These are phyloP conservation scores for Euphorbia neoarborescens DNA, from an alignment of 441 rosid species.

Conservation along the genomic window DNA sequence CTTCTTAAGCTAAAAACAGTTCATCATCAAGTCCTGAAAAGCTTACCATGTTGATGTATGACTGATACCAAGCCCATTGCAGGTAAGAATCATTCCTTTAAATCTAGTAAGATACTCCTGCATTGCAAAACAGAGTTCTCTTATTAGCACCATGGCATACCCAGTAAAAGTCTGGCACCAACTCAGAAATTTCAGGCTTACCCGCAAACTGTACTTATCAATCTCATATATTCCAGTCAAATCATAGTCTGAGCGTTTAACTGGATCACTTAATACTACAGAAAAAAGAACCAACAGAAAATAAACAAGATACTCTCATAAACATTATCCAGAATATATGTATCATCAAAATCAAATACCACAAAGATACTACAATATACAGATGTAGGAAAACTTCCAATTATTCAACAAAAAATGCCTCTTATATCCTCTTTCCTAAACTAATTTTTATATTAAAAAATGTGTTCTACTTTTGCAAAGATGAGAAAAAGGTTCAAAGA, in stretches of 20 bases:
- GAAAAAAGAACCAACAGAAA: constrained; percentile 9
- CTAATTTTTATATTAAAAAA: not conserved
- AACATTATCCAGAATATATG: not conserved
- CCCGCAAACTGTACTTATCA: constrained; percentile 65
- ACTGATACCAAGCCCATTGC: constrained; percentile 74
- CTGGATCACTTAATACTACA: constrained; percentile 68
- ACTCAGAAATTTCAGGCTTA: constrained; percentile 23
- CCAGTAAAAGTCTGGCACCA: constrained; percentile 1
- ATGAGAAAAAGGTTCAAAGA: not conserved
- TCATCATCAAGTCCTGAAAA: not conserved
- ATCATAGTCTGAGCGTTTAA: constrained; percentile 62
- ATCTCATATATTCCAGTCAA: constrained; percentile 61
- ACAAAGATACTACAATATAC: not conserved
- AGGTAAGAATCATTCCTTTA: constrained; percentile 81
- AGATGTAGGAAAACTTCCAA: not conserved
- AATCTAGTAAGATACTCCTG: constrained; percentile 83
- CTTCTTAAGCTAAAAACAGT: not conserved
- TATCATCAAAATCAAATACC: not conserved
- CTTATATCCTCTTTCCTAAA: not conserved
- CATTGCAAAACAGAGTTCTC: constrained; percentile 15
- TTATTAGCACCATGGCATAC: constrained; percentile 8
- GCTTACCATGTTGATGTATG: constrained; percentile 49
- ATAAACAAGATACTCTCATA: not conserved
- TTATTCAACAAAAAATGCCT: not conserved
- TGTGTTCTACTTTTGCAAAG: not conserved